Evolutionary conservation across 1,284 basidiomycete genomes (phyloP).

Genomic region (Ustilago loliicola): DNA sequence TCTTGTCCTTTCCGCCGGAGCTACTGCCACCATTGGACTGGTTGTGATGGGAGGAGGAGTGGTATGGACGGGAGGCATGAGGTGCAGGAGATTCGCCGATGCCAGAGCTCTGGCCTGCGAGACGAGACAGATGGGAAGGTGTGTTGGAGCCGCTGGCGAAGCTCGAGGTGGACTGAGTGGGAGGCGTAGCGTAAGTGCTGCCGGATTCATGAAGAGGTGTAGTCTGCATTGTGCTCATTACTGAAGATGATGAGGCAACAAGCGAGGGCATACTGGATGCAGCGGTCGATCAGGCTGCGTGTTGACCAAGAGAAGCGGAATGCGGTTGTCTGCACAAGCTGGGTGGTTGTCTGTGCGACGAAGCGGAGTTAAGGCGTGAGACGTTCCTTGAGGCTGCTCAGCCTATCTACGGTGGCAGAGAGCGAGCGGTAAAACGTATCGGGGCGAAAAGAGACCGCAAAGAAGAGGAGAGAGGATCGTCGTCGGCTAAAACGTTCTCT

Average conservation of each 20-base stretch:
- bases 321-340: too few species aligned
- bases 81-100: conserved; percentile 52
- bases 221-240: conserved; percentile 34
- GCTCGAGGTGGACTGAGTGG: conserved; percentile 39
- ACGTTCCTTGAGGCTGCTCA: neutral
- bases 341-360: neutral
- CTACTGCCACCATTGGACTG: conserved; percentile 22
- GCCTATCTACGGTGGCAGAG: neutral
- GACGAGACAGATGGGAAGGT: conserved; percentile 27
- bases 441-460: neutral
- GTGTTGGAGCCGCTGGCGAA: conserved; percentile 53
- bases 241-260: conserved; percentile 33
- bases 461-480: neutral
- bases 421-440: neutral
- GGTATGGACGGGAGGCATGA: conserved; percentile 21
- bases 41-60: conserved; percentile 19
- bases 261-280: conserved; percentile 35
- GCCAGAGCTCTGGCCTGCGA: conserved; percentile 33
- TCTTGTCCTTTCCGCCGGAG: conserved; percentile 59
- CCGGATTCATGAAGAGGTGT: conserved; percentile 40
- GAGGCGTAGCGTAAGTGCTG: conserved; percentile 42
- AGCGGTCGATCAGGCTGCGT: neutral
- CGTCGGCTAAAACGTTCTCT: neutral
- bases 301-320: too few species aligned
- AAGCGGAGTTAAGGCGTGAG: neutral